Base-by-base conservation (phyloP, 1,284 basidiomycete species). In the Anthracocystis walkeri region DNA sequence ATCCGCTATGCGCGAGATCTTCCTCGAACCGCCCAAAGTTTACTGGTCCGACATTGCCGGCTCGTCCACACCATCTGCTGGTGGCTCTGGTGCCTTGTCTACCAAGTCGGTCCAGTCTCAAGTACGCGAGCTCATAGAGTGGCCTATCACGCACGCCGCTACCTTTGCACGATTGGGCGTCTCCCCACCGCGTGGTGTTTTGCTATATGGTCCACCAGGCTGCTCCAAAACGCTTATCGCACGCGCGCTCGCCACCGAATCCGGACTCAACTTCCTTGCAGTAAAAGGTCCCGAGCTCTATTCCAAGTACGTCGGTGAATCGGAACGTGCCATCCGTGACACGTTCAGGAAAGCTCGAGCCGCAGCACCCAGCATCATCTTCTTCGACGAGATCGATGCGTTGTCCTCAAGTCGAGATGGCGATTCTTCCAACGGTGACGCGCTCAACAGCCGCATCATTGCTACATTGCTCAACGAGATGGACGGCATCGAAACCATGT, bases 351-450 rank as follows among this genome's bases (percentile, higher is more conserved):
- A 97, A 86, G 97, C 97, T 0, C 89, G 96, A 38, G 92, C 93
- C 0, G 95, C 94, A 0, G 90, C 95, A 0, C 97, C 97, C 0
- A 94, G 93, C 1, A 96, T 99, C 78, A 89, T 99, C 53, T 98
- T 99, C 86, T 96, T 99, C 27, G 97, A 99, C 84, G 97, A 99
- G 86, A 94, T 99, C 54, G 97, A 99, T 82, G 95, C 95, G 0
- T 89, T 99, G 1, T 95, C 93, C 0, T 90, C 90, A 0, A 91
- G 93, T 0, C 90, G 97, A 35, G 88, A 88, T 3, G 89, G 89
- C 14, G 90, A 91, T 50, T 48, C 63, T 27, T 65, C 62, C 0
- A 44, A 48, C 42, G 79, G 78, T 6, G 89, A 90, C 44, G 89
- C 91, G 0, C 91, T 94, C 76, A 85, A 85, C n/a, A 92, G 93